Base-by-base conservation (phyloP, 1,284 basidiomycete species). In the Athelia sp. region DNA sequence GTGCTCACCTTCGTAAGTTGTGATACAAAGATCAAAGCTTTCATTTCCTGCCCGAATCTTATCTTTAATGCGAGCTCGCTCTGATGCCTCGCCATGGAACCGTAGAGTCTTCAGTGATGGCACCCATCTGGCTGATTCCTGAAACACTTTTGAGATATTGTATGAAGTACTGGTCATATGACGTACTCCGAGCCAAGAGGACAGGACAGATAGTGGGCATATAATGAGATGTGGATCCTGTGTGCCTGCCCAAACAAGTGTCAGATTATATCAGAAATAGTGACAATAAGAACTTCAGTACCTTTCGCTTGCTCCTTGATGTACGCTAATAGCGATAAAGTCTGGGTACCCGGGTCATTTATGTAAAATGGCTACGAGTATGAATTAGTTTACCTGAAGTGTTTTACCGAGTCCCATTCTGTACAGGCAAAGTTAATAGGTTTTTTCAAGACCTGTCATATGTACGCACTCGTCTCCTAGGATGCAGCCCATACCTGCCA, bases 391-490 rank as follows among this genome's bases (percentile, higher is more conserved):
- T 29, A 76, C 77, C 64, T 80, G 82, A 15, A 84, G 62, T 0
- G 82, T 84, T 56, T 84, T 84, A 15, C 82, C 81, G 4, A 84
- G 72, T 53, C 79, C 82, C 81, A 83, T 75, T 63, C 76, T 78
- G 45, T 9, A 13, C n/a, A n/a, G n/a, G 6, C n/a, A 21, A n/a
- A 24, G 21, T 50, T 13, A 57, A 49, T 34, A 23, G 45, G 18
- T n/a, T 49, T 50, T 29, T 19, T 31, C 14, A 26, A 8, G 9
- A 22, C 19, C 22, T 10, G n/a, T 42, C 2, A 38, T 46, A 13
- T n/a, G 15, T 22, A 68, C 74, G 50, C 57, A 78, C 78, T 79
- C 80, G 51, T 82, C 81, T 22, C 78, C 81, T 1, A 82, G 66
- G 43, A 82, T 76, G 52, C 76, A 78, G 51, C 76, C 81, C 69